phyloP scores from a whole-genome alignment of 2,329 filamentous ascomycete genomes.

The Iodosphaeria phyllophila region DNA sequence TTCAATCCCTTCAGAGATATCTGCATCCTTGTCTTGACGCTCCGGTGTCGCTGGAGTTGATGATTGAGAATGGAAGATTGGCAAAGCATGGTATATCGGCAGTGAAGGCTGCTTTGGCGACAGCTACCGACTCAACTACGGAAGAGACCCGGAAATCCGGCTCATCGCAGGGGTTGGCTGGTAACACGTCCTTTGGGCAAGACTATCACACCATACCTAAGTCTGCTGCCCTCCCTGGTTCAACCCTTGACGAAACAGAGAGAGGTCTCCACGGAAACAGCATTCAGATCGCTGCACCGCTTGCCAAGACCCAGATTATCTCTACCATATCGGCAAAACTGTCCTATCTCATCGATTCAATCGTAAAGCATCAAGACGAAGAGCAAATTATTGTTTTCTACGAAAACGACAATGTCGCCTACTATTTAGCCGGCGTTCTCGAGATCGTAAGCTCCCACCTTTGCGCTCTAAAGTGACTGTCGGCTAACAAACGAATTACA shows the following conservation, averaged over 20 bases:
- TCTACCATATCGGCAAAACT: slow-evolving; percentile 77
- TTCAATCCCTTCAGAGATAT: slow-evolving; percentile 32
- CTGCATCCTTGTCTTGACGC: slow-evolving; percentile 25
- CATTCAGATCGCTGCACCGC: slow-evolving; percentile 25
- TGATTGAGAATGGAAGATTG: slow-evolving; percentile 19
- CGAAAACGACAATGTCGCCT: slow-evolving; percentile 71
- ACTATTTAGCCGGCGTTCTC: slow-evolving; percentile 66
- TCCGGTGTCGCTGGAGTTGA: slow-evolving; percentile 22
- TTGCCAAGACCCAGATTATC: slow-evolving; percentile 43
- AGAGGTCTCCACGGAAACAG: slow-evolving; percentile 14
- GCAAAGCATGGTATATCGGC: neutral
- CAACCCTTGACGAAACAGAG: neutral
- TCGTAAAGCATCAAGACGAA: slow-evolving; percentile 43
- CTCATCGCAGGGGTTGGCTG: too few species aligned
- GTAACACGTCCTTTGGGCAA: neutral
- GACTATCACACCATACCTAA: slow-evolving; percentile 3
- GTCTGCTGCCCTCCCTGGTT: neutral
- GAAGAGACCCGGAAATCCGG: too few species aligned
- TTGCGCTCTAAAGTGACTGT: neutral
- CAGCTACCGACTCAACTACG: neutral
- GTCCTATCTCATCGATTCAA: slow-evolving; percentile 62
- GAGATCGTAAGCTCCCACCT: slow-evolving; percentile 36
- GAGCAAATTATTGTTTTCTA: slow-evolving; percentile 93
- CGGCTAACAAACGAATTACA: too few species aligned
- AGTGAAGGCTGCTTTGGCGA: neutral